Evolutionary conservation across 768 basidiomycete genomes (phyloP), one percentile per base, ranked within the genome.

Genomic region (Lentinus brumalis): DNA sequence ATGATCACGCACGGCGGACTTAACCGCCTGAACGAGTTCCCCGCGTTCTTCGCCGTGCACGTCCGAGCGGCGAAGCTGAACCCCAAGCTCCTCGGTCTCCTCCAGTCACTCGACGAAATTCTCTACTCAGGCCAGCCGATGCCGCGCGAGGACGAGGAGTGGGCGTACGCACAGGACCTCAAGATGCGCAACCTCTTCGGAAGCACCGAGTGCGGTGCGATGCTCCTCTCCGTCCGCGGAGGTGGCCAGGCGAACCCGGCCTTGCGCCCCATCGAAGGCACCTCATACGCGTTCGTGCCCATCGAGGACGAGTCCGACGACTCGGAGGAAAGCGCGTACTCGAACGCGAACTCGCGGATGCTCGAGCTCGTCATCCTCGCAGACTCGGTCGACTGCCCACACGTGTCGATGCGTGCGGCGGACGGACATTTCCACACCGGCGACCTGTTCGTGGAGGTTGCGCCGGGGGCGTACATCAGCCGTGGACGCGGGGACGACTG

Each of bases 381-480:
- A 8, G 77, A 81, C 59, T 89, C 88, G 11, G 78, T 74, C 35
- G 88, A 89, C 68, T 89, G 87, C 69, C 89, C 89, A 12, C 77
- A 85, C 70, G 45, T 52, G 15, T 82, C 84, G 1, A 75, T 89
- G 14, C 79, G 87, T 56, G 69, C 78, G 54, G 61, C 76, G 1
- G 87, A 90, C 68, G 87, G 87, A 14, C 76, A 87, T 67, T 88
- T 86, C 74, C 88, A 89, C 70, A 89, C 89, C 8, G 89, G 89
- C 4, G 89, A 91, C 70, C 76, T 91, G 29, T 91, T 90, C 77
- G 81, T 84, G 68, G 83, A 88, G 70, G 77, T 80, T 31, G 61
- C 75, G 1, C 78, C 82, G 4, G 86, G 86, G 0, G 76, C 73
- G 67, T 90, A 86, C 69, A 70, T 82, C 39, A 87, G 79, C 65